Percentiles rank a stretch among this genome's conserved stretches.
Evolutionary conservation across 805 yeast species (phyloP).

Genomic region (Ogataea chonburiensis): DNA sequence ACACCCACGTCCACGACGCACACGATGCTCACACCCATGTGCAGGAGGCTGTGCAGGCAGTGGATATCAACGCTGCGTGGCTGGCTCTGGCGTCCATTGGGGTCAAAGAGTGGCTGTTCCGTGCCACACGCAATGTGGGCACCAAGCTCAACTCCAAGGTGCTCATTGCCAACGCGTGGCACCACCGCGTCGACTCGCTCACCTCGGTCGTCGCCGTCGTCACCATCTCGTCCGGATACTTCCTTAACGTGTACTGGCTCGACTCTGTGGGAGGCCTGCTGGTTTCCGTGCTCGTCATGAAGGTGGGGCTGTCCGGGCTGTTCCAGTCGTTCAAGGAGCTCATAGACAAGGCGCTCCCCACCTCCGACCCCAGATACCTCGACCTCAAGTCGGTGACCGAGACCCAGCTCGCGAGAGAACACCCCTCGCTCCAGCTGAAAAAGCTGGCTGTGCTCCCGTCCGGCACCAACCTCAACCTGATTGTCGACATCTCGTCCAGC

Average conservation of each 20-base stretch:
- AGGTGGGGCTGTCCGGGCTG: constrained; percentile 80
- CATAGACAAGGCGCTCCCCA: constrained; percentile 66
- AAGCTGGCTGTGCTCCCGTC: constrained; percentile 49
- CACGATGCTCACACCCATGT: constrained; percentile 6
- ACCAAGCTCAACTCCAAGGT: constrained; percentile 78
- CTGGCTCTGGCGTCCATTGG: constrained; percentile 86
- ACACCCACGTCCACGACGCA: constrained; percentile 35
- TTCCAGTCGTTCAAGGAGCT: constrained; percentile 69
- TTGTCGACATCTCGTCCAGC: constrained; percentile 31
- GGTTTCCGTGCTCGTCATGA: constrained; percentile 78
- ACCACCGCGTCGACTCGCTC: constrained; percentile 90
- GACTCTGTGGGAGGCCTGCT: constrained; percentile 91
- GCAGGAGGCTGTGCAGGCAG: constrained; percentile 32
- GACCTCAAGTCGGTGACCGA: constrained; percentile 39
- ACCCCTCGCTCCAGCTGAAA: constrained; percentile 33
- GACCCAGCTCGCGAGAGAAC: constrained; percentile 33
- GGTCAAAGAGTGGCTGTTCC: constrained; percentile 85
- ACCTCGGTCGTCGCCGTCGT: constrained; percentile 88
- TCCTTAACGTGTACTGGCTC: constrained; percentile 75
- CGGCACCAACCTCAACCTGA: constrained; percentile 52
- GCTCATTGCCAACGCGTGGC: constrained; percentile 97
- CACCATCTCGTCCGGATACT: constrained; percentile 82
- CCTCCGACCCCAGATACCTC: constrained; percentile 48
- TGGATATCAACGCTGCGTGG: constrained; percentile 93
- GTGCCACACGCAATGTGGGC: constrained; percentile 81